These are phyloP conservation scores for Euphrasia confusa DNA, from an alignment of 257 asterid species.

Conservation along the genomic window DNA sequence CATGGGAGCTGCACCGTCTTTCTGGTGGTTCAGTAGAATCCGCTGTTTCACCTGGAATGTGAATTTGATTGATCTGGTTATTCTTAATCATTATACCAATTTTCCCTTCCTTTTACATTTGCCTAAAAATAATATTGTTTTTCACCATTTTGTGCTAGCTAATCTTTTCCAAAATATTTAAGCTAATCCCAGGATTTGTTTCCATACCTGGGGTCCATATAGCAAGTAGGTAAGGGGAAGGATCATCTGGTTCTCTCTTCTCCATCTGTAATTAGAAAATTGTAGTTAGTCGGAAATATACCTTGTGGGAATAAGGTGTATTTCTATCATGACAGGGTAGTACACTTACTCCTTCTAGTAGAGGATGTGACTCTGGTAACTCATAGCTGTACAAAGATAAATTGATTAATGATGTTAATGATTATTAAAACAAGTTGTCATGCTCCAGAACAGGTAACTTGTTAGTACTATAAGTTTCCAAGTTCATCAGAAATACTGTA, in stretches of 20 bases:
- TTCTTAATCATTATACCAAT: conserved; percentile 8
- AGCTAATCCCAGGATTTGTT: conserved; percentile 11
- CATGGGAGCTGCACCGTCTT: conserved; percentile 64
- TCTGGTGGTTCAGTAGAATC: conserved; percentile 83
- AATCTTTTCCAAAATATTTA: background rate
- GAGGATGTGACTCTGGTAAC: conserved; percentile 93
- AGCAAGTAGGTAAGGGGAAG: conserved; percentile 85
- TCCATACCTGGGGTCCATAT: conserved; percentile 96
- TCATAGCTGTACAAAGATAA: conserved; percentile 66
- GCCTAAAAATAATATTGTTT: conserved; percentile 3
- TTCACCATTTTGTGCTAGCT: conserved; percentile 17
- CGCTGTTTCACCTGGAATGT: conserved; percentile 75
- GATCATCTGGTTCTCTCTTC: conserved; percentile 89
- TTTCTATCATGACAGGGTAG: conserved; percentile 18
- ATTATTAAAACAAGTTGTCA: conserved; percentile 14
- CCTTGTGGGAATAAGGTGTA: conserved; percentile 14
- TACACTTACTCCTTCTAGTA: conserved; percentile 69
- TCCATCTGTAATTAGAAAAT: conserved; percentile 59
- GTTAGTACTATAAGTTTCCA: background rate
- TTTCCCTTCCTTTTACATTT: conserved; percentile 6
- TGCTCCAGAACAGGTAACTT: conserved; percentile 14
- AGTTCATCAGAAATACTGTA: background rate
- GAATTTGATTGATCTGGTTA: conserved; percentile 24
- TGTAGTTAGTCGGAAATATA: conserved; percentile 19
- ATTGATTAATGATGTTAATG: conserved; percentile 19